Percentiles rank a stretch among this genome's conserved stretches.
Evolutionary conservation across 805 yeast species (phyloP).

Genomic region (Wickerhamiella occidentalis): DNA sequence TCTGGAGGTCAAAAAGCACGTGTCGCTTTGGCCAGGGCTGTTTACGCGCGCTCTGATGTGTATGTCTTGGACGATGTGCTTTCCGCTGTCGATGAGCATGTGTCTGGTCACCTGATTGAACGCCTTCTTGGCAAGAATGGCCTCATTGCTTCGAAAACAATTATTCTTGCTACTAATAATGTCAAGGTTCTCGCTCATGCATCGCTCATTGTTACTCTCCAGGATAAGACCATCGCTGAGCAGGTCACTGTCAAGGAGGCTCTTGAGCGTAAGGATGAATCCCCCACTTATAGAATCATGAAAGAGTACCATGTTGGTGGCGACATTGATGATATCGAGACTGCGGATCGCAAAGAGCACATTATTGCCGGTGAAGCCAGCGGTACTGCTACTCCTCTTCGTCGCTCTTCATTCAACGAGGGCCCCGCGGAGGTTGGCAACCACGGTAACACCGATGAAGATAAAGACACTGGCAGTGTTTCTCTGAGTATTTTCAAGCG

Average conservation of each 20-base stretch:
- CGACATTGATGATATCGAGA: conserved; percentile 70
- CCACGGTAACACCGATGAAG: conserved; percentile 25
- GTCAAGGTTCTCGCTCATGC: conserved; percentile 67
- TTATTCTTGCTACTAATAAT: conserved; percentile 69
- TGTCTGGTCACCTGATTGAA: conserved; percentile 71
- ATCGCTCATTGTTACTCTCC: conserved; percentile 49
- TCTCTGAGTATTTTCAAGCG: conserved; percentile 19
- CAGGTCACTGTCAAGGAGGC: conserved; percentile 52
- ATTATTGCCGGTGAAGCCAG: conserved; percentile 33
- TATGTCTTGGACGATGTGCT: conserved; percentile 84
- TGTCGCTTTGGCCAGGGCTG: conserved; percentile 87
- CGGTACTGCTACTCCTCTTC: conserved; percentile 22
- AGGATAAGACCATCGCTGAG: conserved; percentile 35
- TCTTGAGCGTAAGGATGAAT: conserved; percentile 22
- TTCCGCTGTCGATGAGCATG: conserved; percentile 97
- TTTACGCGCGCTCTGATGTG: conserved; percentile 85
- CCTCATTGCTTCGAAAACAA: conserved; percentile 54
- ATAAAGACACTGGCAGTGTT: conserved; percentile 18
- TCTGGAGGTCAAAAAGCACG: conserved; percentile 98
- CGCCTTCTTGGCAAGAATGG: conserved; percentile 67
- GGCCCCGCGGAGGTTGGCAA: conserved; percentile 7
- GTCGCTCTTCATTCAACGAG: conserved; percentile 12
- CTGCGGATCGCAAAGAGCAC: conserved; percentile 57
- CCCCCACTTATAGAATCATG: conserved; percentile 18
- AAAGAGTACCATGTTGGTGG: conserved; percentile 50